Evolutionary conservation across 495 filamentous ascomycete species (phyloP).

Genomic region (Penicillium antarcticum): DNA sequence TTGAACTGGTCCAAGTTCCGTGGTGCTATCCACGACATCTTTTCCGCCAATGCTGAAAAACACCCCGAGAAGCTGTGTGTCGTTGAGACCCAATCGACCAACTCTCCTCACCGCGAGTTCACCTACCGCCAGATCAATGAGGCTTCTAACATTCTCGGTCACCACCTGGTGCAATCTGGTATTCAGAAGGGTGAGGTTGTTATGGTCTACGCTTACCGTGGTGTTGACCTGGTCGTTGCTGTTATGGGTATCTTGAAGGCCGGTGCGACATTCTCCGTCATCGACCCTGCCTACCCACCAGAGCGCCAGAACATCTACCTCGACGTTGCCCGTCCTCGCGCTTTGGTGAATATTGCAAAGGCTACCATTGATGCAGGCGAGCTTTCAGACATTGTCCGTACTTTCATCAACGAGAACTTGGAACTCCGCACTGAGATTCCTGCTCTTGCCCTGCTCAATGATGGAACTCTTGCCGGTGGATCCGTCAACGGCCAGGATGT

Average conservation of each 20-base stretch:
- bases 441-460: slow-evolving; percentile 66
- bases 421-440: slow-evolving; percentile 74
- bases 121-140: slow-evolving; percentile 89
- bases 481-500: slow-evolving; percentile 61
- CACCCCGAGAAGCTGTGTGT: slow-evolving; percentile 81
- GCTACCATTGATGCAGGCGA: slow-evolving; percentile 73
- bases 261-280: slow-evolving; percentile 55
- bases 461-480: slow-evolving; percentile 74
- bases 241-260: slow-evolving; percentile 57
- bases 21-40: slow-evolving; percentile 79
- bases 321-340: slow-evolving; percentile 79
- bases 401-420: slow-evolving; percentile 72
- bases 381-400: slow-evolving; percentile 64
- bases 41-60: slow-evolving; percentile 64
- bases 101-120: slow-evolving; percentile 61
- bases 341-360: slow-evolving; percentile 75
- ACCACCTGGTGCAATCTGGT: slow-evolving; percentile 71
- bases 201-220: slow-evolving; percentile 87
- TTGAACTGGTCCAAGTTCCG: slow-evolving; percentile 80
- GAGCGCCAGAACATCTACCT: slow-evolving; percentile 87
- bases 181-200: slow-evolving; percentile 81
- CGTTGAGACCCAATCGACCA: slow-evolving; percentile 70
- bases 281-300: slow-evolving; percentile 87
- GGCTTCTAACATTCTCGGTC: slow-evolving; percentile 75
- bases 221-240: slow-evolving; percentile 48